phyloP scores from a whole-genome alignment of 2,329 filamentous ascomycete genomes.

The Hypomyces perniciosus region DNA sequence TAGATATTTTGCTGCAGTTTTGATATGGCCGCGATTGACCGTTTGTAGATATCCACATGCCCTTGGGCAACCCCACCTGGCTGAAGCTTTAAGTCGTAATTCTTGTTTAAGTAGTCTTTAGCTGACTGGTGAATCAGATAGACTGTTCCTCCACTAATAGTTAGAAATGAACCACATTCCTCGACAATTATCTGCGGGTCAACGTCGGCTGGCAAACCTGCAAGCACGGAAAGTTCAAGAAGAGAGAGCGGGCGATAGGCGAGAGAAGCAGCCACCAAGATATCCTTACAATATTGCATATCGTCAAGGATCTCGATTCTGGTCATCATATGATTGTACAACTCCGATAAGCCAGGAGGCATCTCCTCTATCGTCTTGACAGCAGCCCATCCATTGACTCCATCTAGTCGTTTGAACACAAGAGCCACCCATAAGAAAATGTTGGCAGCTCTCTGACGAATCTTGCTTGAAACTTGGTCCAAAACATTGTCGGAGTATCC shows the following conservation, averaged over 20 bases:
- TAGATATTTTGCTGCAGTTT: slow-evolving; percentile 33
- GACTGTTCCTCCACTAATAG: slow-evolving; percentile 23
- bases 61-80: slow-evolving; percentile 17
- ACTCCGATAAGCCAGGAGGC: slow-evolving; percentile 18
- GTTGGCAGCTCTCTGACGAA: slow-evolving; percentile 19
- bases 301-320: slow-evolving; percentile 13
- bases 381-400: slow-evolving; percentile 15
- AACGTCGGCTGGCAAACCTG: slow-evolving; percentile 15
- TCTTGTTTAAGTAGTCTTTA: slow-evolving; percentile 32
- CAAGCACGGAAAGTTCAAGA: slow-evolving; percentile 24
- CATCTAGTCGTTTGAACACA: slow-evolving; percentile 25
- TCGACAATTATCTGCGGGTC: slow-evolving; percentile 21
- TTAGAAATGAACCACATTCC: slow-evolving; percentile 33
- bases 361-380: slow-evolving; percentile 15
- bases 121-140: slow-evolving; percentile 39
- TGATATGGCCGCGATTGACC: slow-evolving; percentile 29
- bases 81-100: slow-evolving; percentile 23
- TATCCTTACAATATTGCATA: slow-evolving; percentile 8
- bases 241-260: slow-evolving; percentile 31
- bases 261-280: slow-evolving; percentile 16
- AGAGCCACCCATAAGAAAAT: slow-evolving; percentile 36
- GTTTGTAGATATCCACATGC: slow-evolving; percentile 28
- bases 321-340: slow-evolving; percentile 23
- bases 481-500: neutral
- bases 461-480: neutral